These are phyloP conservation scores for Wickerhamomyces tratensis DNA, from an alignment of 805 yeast genomes.

Conservation along the genomic window DNA sequence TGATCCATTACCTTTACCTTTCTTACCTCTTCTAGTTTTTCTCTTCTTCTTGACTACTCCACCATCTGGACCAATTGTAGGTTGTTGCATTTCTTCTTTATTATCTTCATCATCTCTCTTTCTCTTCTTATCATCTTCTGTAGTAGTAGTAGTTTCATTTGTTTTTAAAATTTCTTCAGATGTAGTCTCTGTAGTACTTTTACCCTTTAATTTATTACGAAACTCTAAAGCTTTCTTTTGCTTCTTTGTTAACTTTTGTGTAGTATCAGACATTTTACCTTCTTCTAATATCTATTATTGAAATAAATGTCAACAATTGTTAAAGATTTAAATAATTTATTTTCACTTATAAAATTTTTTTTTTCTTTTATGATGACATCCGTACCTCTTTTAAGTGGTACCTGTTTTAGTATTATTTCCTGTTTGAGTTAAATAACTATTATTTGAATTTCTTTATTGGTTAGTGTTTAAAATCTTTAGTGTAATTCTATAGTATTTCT, in stretches of 20 bases:
- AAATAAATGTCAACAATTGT: too few species aligned
- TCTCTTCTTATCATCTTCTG: slow-evolving; percentile 7
- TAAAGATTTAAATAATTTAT: too few species aligned
- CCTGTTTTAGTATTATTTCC: too few species aligned
- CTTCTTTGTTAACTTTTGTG: slow-evolving; percentile 49
- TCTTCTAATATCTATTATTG: too few species aligned
- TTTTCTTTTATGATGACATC: too few species aligned
- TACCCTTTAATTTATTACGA: slow-evolving; percentile 24
- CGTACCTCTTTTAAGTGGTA: too few species aligned
- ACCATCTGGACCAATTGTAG: slow-evolving; percentile 10
- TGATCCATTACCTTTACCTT: slow-evolving; percentile 45
- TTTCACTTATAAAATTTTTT: too few species aligned
- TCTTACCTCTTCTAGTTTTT: slow-evolving; percentile 71
- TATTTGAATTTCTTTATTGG: too few species aligned
- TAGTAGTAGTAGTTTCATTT: slow-evolving; percentile 10
- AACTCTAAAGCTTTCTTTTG: slow-evolving; percentile 56
- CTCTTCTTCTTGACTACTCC: slow-evolving; percentile 49
- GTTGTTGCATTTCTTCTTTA: slow-evolving; percentile 10
- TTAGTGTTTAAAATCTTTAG: too few species aligned
- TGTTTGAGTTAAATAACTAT: too few species aligned
- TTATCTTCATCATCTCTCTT: slow-evolving; percentile 14
- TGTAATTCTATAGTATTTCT: too few species aligned
- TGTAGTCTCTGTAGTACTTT: not conserved
- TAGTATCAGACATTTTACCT: slow-evolving; percentile 6
- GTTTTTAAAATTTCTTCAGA: slow-evolving; percentile 11